Base-by-base conservation (phyloP, 169 alveolate genomes). In the Plasmodium sp. region DNA sequence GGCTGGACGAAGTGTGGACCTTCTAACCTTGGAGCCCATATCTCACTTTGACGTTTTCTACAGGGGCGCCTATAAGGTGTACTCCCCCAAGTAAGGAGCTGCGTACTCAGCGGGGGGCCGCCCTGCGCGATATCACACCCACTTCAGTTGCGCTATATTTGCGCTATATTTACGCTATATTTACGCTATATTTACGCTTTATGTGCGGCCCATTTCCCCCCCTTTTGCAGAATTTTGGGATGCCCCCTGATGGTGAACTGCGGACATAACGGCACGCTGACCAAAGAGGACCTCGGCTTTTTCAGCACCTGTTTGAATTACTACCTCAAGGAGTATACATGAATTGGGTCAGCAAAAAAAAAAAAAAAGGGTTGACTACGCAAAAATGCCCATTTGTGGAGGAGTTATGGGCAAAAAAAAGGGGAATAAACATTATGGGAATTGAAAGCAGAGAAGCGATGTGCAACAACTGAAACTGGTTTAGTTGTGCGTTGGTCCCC, bases 231-330 rank as follows among this genome's bases (percentile, higher is more conserved):
- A 41, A 82, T 54, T 81, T 67, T 90, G 83, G 94, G 94, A 12
- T 81, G 41, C 39, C 94, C 94, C 1, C 18, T 90, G 83, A 4
- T 90, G 33, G 94, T 90, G 6, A 90, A 90, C 39, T 80, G 92
- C 73, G 94, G 94, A 18, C 94, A 90, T 43, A 90, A 90, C 51
- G 94, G 94, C 27, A 90, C 48, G 51, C 22, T 90, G 51, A 71
- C 81, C 56, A 90, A 90, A 58, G 91, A 81, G 31, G 81, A 90
- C 34, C 84, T 51, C 41, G 14, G 36, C 62, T 90, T 90, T 80
- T 90, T 90, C 9, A 33, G 74, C 5, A 16, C 74, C 14, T 90
- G 94, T 39, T 34, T 90, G 43, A 56, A 90, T 90, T 90, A 45
- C 18, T 80, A 58, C 33, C 83, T 90, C 81, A 90, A 41, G 45